Base-by-base conservation (phyloP, 495 filamentous ascomycete species). In the Trichoderma asperelloides region DNA sequence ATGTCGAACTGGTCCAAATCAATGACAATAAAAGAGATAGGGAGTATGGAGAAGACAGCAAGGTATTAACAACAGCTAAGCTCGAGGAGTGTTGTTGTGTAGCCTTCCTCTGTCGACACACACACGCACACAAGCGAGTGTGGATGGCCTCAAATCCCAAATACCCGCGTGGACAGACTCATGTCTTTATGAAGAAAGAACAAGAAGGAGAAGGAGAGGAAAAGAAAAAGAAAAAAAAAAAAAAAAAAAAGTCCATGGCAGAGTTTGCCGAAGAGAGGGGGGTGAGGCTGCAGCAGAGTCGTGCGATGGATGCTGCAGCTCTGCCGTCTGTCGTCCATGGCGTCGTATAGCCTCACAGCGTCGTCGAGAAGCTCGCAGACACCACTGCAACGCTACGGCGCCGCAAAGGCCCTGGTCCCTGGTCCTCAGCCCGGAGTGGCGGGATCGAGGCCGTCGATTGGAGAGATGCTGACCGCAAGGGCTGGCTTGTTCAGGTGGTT, bases 231-330 rank as follows among this genome's bases (percentile, higher is more conserved):
- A 27, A 47, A 5, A 8, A 30, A 13, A 65, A 39, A 2, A 27
- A 7, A 43, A 21, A 25, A 1, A 27, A 39, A 64, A 13, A 41
- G 40, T 13, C 60, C 21, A 39, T 18, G 28, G 6, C 11, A 64
- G 28, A 64, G 62, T 64, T 41, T 23, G 18, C n/a, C 21, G 18
- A 18, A 18, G 18, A n/a, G 16, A 12, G 12, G 55, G 55, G 23
- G 2, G 55, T 30, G 55, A 60, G 9, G 55, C 23, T 60, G 55
- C 55, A 60, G 55, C 49, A 60, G 25, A 60, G 55, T 60, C 55
- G 55, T 60, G 55, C 55, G 55, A 60, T 60, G 55, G 55, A 27
- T 11, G 55, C 55, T 28, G 55, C 55, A 60, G 25, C 55, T 60
- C 55, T 28, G 55, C 23, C 6, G 55, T 60, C 30, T 25, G 55